Percentiles rank a stretch among this genome's conserved stretches.
Evolutionary conservation across 1,139 yeast genomes (phyloP).

Genomic region (Scheffersomyces quercinus): DNA sequence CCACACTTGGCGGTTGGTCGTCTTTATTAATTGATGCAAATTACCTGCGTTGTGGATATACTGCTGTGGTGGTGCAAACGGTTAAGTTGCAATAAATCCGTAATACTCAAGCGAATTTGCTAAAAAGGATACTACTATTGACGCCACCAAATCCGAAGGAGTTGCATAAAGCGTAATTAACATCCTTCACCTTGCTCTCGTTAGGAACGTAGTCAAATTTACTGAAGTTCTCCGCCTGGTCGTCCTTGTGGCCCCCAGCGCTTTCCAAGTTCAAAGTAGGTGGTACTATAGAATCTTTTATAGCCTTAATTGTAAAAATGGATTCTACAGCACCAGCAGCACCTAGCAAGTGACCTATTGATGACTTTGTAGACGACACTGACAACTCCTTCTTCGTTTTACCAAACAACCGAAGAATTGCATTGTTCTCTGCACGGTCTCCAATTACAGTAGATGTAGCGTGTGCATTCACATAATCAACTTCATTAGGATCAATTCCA

Average conservation of each 20-base stretch:
- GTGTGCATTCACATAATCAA: constrained; percentile 90
- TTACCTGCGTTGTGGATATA: too few relatives aligned
- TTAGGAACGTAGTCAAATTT: constrained; percentile 63
- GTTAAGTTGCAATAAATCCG: too few relatives aligned
- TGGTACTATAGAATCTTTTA: constrained; percentile 61
- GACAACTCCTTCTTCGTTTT: constrained; percentile 27
- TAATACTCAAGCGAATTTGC: constrained; percentile 19
- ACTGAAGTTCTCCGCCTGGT: constrained; percentile 39
- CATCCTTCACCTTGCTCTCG: constrained; percentile 34
- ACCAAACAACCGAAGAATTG: constrained; percentile 57
- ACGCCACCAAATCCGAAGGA: constrained; percentile 99
- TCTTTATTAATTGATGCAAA: too few relatives aligned
- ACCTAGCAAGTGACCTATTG: constrained; percentile 91
- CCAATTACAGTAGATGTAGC: constrained; percentile 94
- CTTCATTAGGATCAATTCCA: constrained; percentile 36
- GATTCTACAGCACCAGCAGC: constrained; percentile 97
- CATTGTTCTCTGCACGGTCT: constrained; percentile 82
- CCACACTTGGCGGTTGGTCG: too few relatives aligned
- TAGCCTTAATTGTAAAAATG: constrained; percentile 70
- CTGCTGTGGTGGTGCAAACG: too few relatives aligned
- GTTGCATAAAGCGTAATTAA: constrained; percentile 72
- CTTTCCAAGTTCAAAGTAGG: constrained; percentile 74
- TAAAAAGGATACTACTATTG: constrained; percentile 68
- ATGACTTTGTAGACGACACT: constrained; percentile 85
- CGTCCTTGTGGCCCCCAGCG: constrained; percentile 49